These are phyloP conservation scores for Penicillium psychrosexuale DNA, from an alignment of 2,329 filamentous ascomycete species.

Conservation along the genomic window DNA sequence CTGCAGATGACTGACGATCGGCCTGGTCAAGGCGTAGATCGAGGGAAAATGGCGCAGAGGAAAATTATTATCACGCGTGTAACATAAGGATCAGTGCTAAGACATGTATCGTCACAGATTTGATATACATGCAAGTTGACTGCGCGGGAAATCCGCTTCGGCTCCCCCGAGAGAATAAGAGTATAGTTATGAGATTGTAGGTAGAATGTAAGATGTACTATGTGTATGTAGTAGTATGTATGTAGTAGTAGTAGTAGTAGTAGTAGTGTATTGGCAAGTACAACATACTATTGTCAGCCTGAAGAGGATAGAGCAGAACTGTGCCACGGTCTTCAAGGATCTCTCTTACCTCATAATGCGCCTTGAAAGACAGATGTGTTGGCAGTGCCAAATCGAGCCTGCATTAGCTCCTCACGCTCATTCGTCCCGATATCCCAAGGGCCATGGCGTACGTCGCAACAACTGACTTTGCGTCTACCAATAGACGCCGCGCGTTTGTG, in stretches of 20 bases:
- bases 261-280: too few species aligned
- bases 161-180: too few species aligned
- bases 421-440: constrained; percentile 16
- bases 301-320: background rate
- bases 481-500: constrained; percentile 26
- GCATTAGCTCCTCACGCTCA: constrained; percentile 20
- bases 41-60: constrained; percentile 6
- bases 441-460: constrained; percentile 23
- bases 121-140: constrained; percentile 4
- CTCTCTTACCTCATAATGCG: constrained; percentile 6
- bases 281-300: background rate
- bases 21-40: constrained; percentile 10
- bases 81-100: background rate
- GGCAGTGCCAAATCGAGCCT: constrained; percentile 23
- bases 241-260: too few species aligned
- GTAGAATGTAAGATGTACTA: too few species aligned
- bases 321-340: background rate
- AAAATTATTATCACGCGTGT: constrained; percentile 4
- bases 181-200: too few species aligned
- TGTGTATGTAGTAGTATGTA: too few species aligned
- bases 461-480: constrained; percentile 25
- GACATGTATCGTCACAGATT: background rate
- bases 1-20: constrained; percentile 20
- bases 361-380: constrained; percentile 16
- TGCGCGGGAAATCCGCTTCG: constrained; percentile 1